These are phyloP conservation scores for Trypethelium eluteriae DNA, from an alignment of 495 filamentous ascomycete genomes.

Conservation along the genomic window DNA sequence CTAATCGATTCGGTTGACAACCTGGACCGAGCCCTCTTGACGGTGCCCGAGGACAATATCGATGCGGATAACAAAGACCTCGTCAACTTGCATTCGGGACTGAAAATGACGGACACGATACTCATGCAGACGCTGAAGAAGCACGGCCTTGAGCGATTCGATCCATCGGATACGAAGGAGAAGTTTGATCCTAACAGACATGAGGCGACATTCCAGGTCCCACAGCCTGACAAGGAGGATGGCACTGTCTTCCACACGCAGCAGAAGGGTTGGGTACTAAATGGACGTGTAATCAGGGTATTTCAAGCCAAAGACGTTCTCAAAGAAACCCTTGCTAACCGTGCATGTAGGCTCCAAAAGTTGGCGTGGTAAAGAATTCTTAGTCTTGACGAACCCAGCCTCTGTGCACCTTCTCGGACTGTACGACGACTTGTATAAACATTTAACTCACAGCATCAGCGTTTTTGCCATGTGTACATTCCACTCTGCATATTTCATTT, in stretches of 20 bases:
- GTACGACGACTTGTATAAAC: neutral
- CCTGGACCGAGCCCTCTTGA: slow-evolving; percentile 80
- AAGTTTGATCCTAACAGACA: slow-evolving; percentile 93
- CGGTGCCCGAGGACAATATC: slow-evolving; percentile 69
- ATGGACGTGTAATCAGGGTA: slow-evolving; percentile 78
- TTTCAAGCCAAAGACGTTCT: slow-evolving; percentile 20
- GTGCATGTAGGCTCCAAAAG: slow-evolving; percentile 65
- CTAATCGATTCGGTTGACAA: slow-evolving; percentile 93
- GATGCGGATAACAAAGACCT: slow-evolving; percentile 54
- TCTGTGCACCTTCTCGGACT: neutral
- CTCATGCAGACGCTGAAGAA: slow-evolving; percentile 83
- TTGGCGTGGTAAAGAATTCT: slow-evolving; percentile 76
- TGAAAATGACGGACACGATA: slow-evolving; percentile 90
- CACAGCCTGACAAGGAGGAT: slow-evolving; percentile 74
- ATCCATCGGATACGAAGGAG: slow-evolving; percentile 54
- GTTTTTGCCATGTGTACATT: neutral
- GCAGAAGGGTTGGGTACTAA: slow-evolving; percentile 89
- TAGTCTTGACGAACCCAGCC: slow-evolving; percentile 28
- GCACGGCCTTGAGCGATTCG: slow-evolving; percentile 87
- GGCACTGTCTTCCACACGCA: slow-evolving; percentile 85
- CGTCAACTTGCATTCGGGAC: slow-evolving; percentile 70
- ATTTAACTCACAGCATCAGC: neutral
- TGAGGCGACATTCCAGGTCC: slow-evolving; percentile 90
- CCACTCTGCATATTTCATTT: slow-evolving; percentile 8
- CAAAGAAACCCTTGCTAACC: slow-evolving; percentile 16